Base-by-base conservation (phyloP, 371 early-diverging fungal genomes). In the Apophysomyces ossiformis region DNA sequence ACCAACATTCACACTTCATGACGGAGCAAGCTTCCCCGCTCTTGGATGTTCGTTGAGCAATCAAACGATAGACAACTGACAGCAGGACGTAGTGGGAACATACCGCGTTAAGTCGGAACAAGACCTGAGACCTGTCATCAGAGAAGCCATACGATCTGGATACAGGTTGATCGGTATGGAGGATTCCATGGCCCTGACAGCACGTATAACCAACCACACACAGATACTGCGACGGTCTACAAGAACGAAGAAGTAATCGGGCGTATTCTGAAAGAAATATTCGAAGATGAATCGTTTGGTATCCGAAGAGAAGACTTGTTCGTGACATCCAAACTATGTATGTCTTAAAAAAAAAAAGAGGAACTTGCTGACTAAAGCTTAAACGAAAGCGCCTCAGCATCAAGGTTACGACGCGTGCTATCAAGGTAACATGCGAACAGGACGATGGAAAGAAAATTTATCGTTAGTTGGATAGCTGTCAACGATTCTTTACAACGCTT, bases 281-380 rank as follows among this genome's bases (percentile, higher is more conserved):
- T 97, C 58, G 67, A 70, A 4, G 81, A 89, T 54, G 67, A 75
- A 11, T 66, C 76, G 4, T 84, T 85, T 21, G 75, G 72, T n/a
- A 64, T 96, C 0, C 68, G 76, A 43, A 83, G 99, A n/a, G 68
- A 89, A 41, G 95, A 96, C 35, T 50, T 99, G 1, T 99, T 97
- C 84, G 86, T 99, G 56, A 96, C 97, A 0, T 93, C 94, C 58
- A 99, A 99, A 74, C 86, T 99, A 47, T 85, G 93, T 90, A 85
- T 69, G 75, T 68, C 13, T 32, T 26, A 3, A 41, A 43, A 21
- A 2, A 7, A 13, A 5, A 36, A 43, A 43, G 61, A 13, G 4
- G 41, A 57, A 13, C 46, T 63, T 44, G 37, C 35, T 47, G 37
- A n/a, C 13, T 63, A 8, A 32, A 36, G 26, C 45, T n/a, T 37